Conservation (phyloP, 257 asterid species). For the Salvia splendens region DNA sequence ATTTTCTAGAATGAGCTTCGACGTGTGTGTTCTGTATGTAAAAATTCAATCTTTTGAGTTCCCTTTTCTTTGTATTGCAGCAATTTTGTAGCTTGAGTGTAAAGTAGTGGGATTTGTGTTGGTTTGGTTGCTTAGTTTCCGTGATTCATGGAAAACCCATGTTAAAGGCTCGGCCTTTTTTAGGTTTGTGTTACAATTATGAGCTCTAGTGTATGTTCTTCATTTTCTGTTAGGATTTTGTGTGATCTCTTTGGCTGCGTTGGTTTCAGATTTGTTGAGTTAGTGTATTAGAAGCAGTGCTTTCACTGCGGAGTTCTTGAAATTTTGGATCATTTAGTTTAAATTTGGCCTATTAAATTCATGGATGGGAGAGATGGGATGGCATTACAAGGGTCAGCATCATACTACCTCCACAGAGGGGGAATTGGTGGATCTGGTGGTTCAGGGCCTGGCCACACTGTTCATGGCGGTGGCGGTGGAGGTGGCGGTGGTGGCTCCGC, state of each 20-base stretch:
- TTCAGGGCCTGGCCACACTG: constrained; percentile 38
- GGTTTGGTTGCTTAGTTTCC: constrained; percentile 13
- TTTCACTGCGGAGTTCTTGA: constrained; percentile 8
- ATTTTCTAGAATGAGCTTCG: constrained; percentile 42
- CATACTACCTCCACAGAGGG: constrained; percentile 71
- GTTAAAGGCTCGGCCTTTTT: constrained; percentile 28
- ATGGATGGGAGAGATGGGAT: constrained; percentile 80
- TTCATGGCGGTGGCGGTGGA: constrained; percentile 30
- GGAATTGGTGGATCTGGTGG: constrained; percentile 48
- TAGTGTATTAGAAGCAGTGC: background rate
- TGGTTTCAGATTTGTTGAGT: constrained; percentile 37
- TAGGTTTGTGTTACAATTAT: constrained; percentile 21
- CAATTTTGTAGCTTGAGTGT: constrained; percentile 21
- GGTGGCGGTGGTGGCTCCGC: constrained; percentile 38
- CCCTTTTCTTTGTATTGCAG: constrained; percentile 12
- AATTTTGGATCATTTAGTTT: constrained; percentile 30
- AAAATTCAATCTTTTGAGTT: constrained; percentile 29
- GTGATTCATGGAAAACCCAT: constrained; percentile 50
- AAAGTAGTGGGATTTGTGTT: constrained; percentile 21
- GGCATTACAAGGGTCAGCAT: constrained; percentile 59
- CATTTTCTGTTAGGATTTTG: constrained; percentile 24
- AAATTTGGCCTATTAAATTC: constrained; percentile 44
- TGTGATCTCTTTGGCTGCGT: constrained; percentile 31
- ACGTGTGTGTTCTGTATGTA: constrained; percentile 38
- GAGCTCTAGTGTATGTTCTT: constrained; percentile 18